These are phyloP conservation scores for Calendula officinalis DNA, from an alignment of 129 eudicot species.

Conservation along the genomic window DNA sequence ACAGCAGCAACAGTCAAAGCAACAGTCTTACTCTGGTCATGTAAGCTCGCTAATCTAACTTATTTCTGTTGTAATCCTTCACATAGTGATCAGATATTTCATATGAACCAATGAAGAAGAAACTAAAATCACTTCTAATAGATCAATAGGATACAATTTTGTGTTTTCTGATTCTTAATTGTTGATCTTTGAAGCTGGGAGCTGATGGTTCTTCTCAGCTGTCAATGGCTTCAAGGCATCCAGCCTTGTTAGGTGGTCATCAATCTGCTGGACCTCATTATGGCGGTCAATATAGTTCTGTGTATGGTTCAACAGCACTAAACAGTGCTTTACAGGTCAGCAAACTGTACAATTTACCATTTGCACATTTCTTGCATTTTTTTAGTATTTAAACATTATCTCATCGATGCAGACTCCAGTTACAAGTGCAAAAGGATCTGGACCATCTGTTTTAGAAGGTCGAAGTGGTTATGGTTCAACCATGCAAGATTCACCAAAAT, in stretches of 20 bases:
- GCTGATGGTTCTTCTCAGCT: conserved; percentile 52
- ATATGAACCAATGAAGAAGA: conserved; percentile 4
- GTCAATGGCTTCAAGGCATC: conserved; percentile 53
- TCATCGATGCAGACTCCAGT: conserved; percentile 47
- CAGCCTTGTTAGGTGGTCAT: conserved; percentile 60
- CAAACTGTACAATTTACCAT: background rate
- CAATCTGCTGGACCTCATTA: conserved; percentile 55
- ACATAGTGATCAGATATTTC: background rate
- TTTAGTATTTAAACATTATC: background rate
- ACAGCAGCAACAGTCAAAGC: conserved; percentile 37
- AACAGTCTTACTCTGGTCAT: conserved; percentile 55
- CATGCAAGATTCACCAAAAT: conserved; percentile 68
- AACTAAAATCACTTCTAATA: background rate
- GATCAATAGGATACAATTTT: background rate
- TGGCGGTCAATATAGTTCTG: conserved; percentile 72
- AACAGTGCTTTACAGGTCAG: conserved; percentile 62
- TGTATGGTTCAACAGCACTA: conserved; percentile 68
- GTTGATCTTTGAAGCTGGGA: conserved; percentile 36
- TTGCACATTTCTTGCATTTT: background rate
- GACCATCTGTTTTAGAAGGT: conserved; percentile 58
- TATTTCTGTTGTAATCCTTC: conserved; percentile 5
- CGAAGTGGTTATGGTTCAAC: conserved; percentile 61
- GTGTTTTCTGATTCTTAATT: conserved; percentile 16
- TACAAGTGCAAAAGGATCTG: conserved; percentile 59
- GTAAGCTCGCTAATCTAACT: conserved; percentile 33